These are phyloP conservation scores for Claviceps arundinis DNA, from an alignment of 2,329 filamentous ascomycete species.

Conservation along the genomic window DNA sequence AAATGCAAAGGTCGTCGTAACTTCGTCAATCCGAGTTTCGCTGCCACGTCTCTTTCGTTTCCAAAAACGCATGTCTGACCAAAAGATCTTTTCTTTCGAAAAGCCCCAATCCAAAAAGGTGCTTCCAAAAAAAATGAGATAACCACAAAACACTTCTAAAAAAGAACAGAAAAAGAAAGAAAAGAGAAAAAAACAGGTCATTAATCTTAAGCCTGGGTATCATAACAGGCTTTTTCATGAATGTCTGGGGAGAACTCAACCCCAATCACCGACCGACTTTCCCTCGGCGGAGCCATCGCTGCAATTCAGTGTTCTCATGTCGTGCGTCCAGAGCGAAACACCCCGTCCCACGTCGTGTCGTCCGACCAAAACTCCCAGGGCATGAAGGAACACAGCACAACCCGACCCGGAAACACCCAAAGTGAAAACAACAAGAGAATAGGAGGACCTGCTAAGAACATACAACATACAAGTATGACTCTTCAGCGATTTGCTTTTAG, in stretches of 20 bases:
- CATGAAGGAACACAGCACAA: background rate
- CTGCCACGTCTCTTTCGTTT: constrained; percentile 13
- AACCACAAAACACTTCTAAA: no score
- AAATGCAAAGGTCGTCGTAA: constrained; percentile 18
- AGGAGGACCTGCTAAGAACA: constrained; percentile 16
- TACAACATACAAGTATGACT: constrained; percentile 21
- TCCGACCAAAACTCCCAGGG: constrained; percentile 6
- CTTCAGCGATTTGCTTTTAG: background rate
- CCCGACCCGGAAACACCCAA: background rate
- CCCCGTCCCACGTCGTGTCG: constrained; percentile 8
- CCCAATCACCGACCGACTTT: constrained; percentile 10
- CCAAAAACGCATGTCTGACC: constrained; percentile 8
- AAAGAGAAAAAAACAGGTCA: constrained; percentile 5
- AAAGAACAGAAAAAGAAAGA: no score
- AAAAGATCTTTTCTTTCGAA: no score
- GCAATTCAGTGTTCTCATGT: constrained; percentile 15
- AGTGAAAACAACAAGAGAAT: background rate
- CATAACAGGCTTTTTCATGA: constrained; percentile 20
- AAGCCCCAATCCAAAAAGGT: constrained; percentile 2
- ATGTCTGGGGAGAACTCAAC: no score
- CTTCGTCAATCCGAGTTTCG: constrained; percentile 20
- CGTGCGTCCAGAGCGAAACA: constrained; percentile 16
- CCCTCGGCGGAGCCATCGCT: constrained; percentile 5
- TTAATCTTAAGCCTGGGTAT: constrained; percentile 21
- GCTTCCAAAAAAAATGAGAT: constrained; percentile 5